Evolutionary conservation across 176 grass and related monocot species (phyloP).

Genomic region (Zoysia pacifica): DNA sequence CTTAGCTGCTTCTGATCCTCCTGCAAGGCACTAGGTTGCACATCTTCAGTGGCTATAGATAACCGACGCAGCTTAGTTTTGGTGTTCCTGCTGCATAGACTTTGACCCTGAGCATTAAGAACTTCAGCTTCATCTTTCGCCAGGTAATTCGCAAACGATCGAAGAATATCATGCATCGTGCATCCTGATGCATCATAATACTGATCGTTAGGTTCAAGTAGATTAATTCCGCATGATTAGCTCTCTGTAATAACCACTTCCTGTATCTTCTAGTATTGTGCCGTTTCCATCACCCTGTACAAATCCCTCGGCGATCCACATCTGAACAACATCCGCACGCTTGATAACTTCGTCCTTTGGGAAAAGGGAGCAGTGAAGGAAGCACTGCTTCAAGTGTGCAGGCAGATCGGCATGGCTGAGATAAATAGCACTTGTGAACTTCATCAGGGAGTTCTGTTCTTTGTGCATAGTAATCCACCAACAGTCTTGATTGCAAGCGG

Average conservation of each 20-base stretch:
- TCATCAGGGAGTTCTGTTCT: conserved; percentile 48
- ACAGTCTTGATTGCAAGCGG: conserved; percentile 46
- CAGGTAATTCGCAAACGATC: conserved; percentile 44
- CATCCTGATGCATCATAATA: conserved; percentile 28
- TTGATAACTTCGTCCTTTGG: conserved; percentile 43
- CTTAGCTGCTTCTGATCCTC: conserved; percentile 33
- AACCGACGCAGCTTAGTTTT: conserved; percentile 35
- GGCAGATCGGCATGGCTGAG: conserved; percentile 56
- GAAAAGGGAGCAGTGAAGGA: conserved; percentile 49
- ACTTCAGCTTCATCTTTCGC: conserved; percentile 36
- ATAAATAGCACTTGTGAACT: conserved; percentile 43
- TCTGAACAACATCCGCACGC: conserved; percentile 22
- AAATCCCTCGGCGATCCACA: conserved; percentile 52
- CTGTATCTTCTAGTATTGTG: conserved; percentile 33
- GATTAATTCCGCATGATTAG: conserved; percentile 38
- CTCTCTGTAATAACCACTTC: conserved; percentile 48
- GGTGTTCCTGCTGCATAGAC: conserved; percentile 18
- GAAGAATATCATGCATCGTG: conserved; percentile 59
- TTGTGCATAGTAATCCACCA: conserved; percentile 51
- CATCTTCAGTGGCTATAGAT: conserved; percentile 29
- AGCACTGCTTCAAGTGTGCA: conserved; percentile 56
- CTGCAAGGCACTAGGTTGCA: neutral
- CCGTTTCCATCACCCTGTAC: conserved; percentile 37
- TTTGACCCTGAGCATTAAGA: conserved; percentile 23
- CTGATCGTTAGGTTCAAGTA: conserved; percentile 34